phyloP scores from a whole-genome alignment of 495 filamentous ascomycete species.

The Haplographium delicatum region DNA sequence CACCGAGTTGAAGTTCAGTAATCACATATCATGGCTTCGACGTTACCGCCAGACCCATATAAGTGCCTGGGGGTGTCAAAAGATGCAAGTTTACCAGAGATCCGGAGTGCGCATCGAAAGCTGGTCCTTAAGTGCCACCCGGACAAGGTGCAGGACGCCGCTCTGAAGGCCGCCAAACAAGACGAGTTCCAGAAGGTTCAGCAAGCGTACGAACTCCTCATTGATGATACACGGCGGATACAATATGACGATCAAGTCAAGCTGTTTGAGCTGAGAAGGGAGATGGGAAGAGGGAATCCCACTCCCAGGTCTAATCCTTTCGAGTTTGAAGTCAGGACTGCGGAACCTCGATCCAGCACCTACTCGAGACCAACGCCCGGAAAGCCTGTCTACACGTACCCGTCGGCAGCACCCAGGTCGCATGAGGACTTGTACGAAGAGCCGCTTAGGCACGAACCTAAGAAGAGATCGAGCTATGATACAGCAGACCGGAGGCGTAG shows the following conservation, averaged over 20 bases:
- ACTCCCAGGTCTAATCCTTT: conserved; percentile 19
- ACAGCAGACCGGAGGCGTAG: conserved; percentile 26
- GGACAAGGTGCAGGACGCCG: conserved; percentile 83
- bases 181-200: conserved; percentile 92
- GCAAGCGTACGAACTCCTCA: conserved; percentile 86
- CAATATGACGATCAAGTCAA: conserved; percentile 75
- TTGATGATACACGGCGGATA: conserved; percentile 63
- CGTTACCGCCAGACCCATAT: conserved; percentile 78
- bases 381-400: conserved; percentile 8
- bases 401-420: conserved; percentile 20
- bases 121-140: conserved; percentile 91
- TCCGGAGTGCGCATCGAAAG: conserved; percentile 82
- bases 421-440: conserved; percentile 40
- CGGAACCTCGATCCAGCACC: conserved; percentile 18
- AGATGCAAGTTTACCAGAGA: conserved; percentile 65
- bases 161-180: conserved; percentile 60
- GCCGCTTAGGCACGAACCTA: conserved; percentile 27
- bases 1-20: background rate
- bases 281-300: conserved; percentile 28
- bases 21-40: conserved; percentile 51
- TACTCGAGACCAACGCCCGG: conserved; percentile 11
- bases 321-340: conserved; percentile 25
- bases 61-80: conserved; percentile 69
- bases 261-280: conserved; percentile 51
- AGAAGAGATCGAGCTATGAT: conserved; percentile 40